Evolutionary conservation across 2,329 filamentous ascomycete species (phyloP).

Genomic region (Rhynchosporium agropyri): DNA sequence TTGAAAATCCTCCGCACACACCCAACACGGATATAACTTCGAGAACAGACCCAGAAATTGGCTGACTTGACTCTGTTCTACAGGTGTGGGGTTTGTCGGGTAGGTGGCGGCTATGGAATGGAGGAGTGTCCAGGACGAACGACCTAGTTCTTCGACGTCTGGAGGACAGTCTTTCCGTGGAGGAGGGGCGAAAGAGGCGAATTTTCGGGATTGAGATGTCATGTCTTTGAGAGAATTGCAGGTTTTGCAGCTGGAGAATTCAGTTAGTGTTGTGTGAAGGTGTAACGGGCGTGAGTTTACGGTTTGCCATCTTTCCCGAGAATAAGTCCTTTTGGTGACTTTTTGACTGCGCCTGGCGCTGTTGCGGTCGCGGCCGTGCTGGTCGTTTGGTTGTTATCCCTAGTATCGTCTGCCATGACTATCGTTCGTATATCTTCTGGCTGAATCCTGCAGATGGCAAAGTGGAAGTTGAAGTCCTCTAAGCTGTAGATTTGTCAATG

Average conservation of each 20-base stretch:
- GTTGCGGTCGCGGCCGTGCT: conserved; percentile 23
- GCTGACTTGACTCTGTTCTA: conserved; percentile 74
- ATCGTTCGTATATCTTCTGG: not conserved
- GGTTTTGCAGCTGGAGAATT: conserved; percentile 63
- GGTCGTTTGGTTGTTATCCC: conserved; percentile 33
- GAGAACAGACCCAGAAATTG: conserved; percentile 81
- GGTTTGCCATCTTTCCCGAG: conserved; percentile 83
- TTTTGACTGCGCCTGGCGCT: conserved; percentile 42
- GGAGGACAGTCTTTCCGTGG: conserved; percentile 75
- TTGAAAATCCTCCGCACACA: conserved; percentile 91
- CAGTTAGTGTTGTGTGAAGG: conserved; percentile 18
- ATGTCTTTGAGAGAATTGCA: conserved; percentile 67
- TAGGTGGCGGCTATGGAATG: conserved; percentile 91
- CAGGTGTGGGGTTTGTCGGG: conserved; percentile 66
- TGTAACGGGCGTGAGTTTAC: conserved; percentile 52
- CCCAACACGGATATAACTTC: conserved; percentile 92
- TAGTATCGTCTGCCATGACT: conserved; percentile 39
- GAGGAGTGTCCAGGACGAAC: conserved; percentile 88
- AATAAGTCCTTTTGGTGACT: conserved; percentile 71
- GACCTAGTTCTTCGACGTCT: conserved; percentile 84
- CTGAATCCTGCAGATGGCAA: not conserved
- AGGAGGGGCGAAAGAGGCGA: conserved; percentile 35
- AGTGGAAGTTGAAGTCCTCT: not conserved
- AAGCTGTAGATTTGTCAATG: conserved; percentile 20
- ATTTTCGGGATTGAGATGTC: conserved; percentile 59